Evolutionary conservation across 23 red algal species (phyloP).

Genomic region (Gracilaria gracilis): DNA sequence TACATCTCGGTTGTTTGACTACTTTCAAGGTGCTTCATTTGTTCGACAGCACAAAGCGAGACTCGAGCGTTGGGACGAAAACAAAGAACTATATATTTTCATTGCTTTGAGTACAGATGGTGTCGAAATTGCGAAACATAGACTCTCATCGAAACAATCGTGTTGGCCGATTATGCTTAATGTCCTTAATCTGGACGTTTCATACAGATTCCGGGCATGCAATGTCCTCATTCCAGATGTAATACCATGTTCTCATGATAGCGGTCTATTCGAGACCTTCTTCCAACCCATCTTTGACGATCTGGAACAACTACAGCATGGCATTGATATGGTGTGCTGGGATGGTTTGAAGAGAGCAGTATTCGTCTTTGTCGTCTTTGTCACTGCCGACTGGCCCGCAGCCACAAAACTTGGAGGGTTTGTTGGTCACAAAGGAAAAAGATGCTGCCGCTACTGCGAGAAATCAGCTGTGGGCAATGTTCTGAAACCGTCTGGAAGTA

Average conservation of each 20-base stretch:
- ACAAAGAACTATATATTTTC: not conserved
- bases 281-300: constrained; percentile 3
- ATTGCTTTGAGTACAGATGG: not conserved
- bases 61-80: not conserved
- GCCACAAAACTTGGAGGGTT: constrained; percentile 6
- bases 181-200: constrained; percentile 1
- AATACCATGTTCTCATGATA: not conserved
- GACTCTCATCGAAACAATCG: not conserved
- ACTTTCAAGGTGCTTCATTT: too few species aligned
- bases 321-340: constrained; percentile 4
- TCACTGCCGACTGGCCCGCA: not conserved
- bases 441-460: not conserved
- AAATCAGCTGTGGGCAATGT: not conserved
- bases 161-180: constrained; percentile 13
- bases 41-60: not conserved
- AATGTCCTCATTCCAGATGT: constrained; percentile 2
- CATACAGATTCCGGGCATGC: not conserved
- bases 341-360: not conserved
- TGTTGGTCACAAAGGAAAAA: not conserved
- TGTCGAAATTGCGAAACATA: too few species aligned
- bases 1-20: too few species aligned
- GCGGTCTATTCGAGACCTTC: constrained; percentile 17
- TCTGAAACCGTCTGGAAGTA: not conserved
- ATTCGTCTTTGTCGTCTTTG: not conserved
- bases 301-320: constrained; percentile 1